Conservation (phyloP, 1,284 basidiomycete species). For the Papiliotrema flavescens region DNA sequence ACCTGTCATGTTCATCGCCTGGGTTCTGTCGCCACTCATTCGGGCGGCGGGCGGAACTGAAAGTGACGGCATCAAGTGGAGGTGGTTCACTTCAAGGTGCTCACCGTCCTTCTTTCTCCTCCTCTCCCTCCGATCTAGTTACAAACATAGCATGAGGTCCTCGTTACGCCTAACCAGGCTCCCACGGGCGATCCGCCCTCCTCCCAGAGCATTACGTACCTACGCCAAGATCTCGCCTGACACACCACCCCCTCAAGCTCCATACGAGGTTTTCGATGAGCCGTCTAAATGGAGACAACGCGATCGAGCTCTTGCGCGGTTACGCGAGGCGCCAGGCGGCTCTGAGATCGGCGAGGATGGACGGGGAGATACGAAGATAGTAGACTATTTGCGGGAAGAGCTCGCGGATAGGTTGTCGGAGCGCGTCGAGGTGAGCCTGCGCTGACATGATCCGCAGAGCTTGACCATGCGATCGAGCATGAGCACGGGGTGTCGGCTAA, state of each 20-base stretch:
- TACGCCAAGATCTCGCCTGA: slow-evolving; percentile 43
- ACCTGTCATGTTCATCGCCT: too few species aligned
- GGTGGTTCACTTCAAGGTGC: background rate
- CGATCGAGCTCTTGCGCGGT: slow-evolving; percentile 64
- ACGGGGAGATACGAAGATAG: slow-evolving; percentile 51
- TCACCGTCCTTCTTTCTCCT: background rate
- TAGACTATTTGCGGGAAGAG: slow-evolving; percentile 90
- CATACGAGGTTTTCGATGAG: slow-evolving; percentile 86
- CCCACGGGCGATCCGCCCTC: background rate
- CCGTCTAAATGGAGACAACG: slow-evolving; percentile 75
- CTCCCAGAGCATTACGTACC: background rate
- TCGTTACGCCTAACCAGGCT: background rate
- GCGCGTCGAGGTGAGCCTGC: slow-evolving; percentile 71
- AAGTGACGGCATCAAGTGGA: background rate
- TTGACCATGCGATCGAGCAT: slow-evolving; percentile 5
- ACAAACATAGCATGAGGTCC: background rate
- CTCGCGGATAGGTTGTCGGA: slow-evolving; percentile 88
- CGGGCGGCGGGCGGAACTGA: too few species aligned
- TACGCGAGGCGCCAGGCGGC: background rate
- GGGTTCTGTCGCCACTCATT: too few species aligned
- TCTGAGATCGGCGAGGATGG: background rate
- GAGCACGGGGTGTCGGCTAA: background rate
- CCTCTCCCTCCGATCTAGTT: background rate
- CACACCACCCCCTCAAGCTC: slow-evolving; percentile 42
- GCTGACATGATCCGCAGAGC: too few species aligned